Conservation (phyloP, 2,329 filamentous ascomycete species). For the Fusarium anguioides region DNA sequence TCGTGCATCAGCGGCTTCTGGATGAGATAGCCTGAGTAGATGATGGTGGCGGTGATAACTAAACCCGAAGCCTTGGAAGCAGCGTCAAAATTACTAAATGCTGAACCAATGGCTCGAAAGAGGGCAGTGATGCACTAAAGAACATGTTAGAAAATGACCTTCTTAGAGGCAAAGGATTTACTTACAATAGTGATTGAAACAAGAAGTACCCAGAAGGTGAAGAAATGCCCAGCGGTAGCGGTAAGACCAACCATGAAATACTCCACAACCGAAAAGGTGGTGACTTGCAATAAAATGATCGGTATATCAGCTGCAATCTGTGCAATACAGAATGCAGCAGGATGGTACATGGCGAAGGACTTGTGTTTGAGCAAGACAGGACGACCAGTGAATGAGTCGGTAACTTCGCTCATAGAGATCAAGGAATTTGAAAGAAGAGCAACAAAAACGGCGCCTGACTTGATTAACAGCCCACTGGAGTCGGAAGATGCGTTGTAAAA, state of each 20-base stretch:
- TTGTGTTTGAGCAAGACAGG: slow-evolving; percentile 70
- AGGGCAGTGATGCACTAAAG: slow-evolving; percentile 65
- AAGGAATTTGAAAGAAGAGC: slow-evolving; percentile 71
- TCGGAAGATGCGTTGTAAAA: slow-evolving; percentile 72
- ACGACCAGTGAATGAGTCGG: slow-evolving; percentile 69
- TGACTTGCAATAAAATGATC: slow-evolving; percentile 67
- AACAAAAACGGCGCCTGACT: slow-evolving; percentile 73
- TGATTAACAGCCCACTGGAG: slow-evolving; percentile 70
- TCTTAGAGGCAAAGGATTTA: rapidly evolving
- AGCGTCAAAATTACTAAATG: slow-evolving; percentile 66
- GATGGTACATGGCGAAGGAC: slow-evolving; percentile 67
- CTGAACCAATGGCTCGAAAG: slow-evolving; percentile 67
- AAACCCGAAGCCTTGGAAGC: slow-evolving; percentile 68
- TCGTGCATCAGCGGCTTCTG: slow-evolving; percentile 70
- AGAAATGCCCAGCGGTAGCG: slow-evolving; percentile 64
- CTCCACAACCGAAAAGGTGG: slow-evolving; percentile 65
- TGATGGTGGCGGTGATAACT: slow-evolving; percentile 61
- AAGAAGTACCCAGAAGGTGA: slow-evolving; percentile 69
- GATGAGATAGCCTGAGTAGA: slow-evolving; percentile 75
- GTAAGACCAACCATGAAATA: slow-evolving; percentile 74
- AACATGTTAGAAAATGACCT: not conserved
- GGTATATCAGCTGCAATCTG: slow-evolving; percentile 66
- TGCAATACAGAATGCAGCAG: slow-evolving; percentile 68
- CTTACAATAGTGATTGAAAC: slow-evolving; percentile 63
- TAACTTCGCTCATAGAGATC: slow-evolving; percentile 74